Evolutionary conservation across 1,284 basidiomycete genomes (phyloP).

Genomic region (Papiliotrema flavescens): DNA sequence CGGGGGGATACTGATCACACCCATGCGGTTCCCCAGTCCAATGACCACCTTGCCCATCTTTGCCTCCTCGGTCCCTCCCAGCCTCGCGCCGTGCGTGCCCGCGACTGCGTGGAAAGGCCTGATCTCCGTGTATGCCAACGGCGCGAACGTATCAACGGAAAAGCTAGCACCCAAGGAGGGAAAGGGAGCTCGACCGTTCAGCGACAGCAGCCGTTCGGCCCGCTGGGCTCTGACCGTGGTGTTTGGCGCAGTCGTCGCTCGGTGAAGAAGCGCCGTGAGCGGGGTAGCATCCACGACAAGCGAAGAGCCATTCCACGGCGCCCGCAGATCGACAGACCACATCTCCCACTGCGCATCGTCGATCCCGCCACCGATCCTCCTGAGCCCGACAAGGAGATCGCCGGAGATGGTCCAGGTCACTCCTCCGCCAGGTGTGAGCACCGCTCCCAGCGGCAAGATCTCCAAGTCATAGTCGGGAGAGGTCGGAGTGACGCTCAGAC

Average conservation of each 20-base stretch:
- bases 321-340: slow-evolving; percentile 30
- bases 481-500: slow-evolving; percentile 2
- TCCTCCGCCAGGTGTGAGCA: slow-evolving; percentile 20
- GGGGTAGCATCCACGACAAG: slow-evolving; percentile 24
- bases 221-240: slow-evolving; percentile 28
- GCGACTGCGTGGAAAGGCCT: slow-evolving; percentile 13
- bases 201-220: slow-evolving; percentile 33
- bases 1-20: slow-evolving; percentile 19
- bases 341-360: slow-evolving; percentile 41
- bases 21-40: slow-evolving; percentile 42
- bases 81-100: slow-evolving; percentile 1
- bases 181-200: slow-evolving; percentile 37
- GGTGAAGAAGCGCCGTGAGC: slow-evolving; percentile 12
- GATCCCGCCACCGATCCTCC: slow-evolving; percentile 25
- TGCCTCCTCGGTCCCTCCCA: too few species aligned
- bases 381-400: slow-evolving; percentile 26
- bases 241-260: slow-evolving; percentile 3
- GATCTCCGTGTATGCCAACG: slow-evolving; percentile 36
- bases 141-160: slow-evolving; percentile 25
- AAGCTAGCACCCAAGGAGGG: slow-evolving; percentile 17
- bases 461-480: slow-evolving; percentile 2
- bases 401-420: slow-evolving; percentile 13
- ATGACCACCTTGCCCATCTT: slow-evolving; percentile 15
- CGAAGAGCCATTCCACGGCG: slow-evolving; percentile 31
- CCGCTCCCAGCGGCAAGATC: slow-evolving; percentile 20